Percentiles rank a stretch among this genome's conserved stretches.
Evolutionary conservation across 805 yeast species (phyloP).

Genomic region (Candida bentonensis): DNA sequence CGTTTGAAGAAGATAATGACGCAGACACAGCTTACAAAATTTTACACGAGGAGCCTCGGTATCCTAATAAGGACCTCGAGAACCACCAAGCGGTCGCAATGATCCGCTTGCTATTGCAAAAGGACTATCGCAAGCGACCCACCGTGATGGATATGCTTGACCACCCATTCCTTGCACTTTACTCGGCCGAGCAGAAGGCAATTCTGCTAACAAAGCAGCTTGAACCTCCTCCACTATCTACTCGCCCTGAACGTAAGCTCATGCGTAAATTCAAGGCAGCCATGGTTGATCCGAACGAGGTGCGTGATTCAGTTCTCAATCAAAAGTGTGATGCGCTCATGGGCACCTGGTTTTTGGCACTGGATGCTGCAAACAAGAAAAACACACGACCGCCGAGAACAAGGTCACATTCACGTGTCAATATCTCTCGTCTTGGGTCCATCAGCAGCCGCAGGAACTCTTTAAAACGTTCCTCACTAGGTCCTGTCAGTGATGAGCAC

Average conservation of each 20-base stretch:
- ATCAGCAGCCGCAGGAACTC: slow-evolving; percentile 4
- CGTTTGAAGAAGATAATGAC: slow-evolving; percentile 76
- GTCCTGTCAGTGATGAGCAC: slow-evolving; percentile 2
- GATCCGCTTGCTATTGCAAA: slow-evolving; percentile 40
- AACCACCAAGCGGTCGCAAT: slow-evolving; percentile 25
- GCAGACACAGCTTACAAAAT: slow-evolving; percentile 45
- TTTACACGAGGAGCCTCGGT: slow-evolving; percentile 50
- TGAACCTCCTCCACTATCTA: slow-evolving; percentile 33
- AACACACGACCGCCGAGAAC: not conserved
- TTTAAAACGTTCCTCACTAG: slow-evolving; percentile 3
- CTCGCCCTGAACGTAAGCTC: slow-evolving; percentile 48
- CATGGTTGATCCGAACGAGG: slow-evolving; percentile 48
- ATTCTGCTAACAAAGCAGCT: slow-evolving; percentile 22
- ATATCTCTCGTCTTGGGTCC: slow-evolving; percentile 2
- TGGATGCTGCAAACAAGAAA: slow-evolving; percentile 33
- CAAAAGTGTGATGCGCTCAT: slow-evolving; percentile 57
- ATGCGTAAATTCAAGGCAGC: slow-evolving; percentile 43
- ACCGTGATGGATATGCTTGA: slow-evolving; percentile 35
- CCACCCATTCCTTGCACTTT: slow-evolving; percentile 36
- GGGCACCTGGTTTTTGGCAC: slow-evolving; percentile 58
- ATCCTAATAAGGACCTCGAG: slow-evolving; percentile 22
- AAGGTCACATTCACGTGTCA: not conserved
- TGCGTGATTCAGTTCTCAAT: slow-evolving; percentile 42
- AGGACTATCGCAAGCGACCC: slow-evolving; percentile 56
- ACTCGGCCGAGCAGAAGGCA: slow-evolving; percentile 30